A percentile compares a stretch with the other conserved stretches of the same genome.
phyloP scores from a whole-genome alignment of 805 yeast genomes.

The Suhomyces sp. region DNA sequence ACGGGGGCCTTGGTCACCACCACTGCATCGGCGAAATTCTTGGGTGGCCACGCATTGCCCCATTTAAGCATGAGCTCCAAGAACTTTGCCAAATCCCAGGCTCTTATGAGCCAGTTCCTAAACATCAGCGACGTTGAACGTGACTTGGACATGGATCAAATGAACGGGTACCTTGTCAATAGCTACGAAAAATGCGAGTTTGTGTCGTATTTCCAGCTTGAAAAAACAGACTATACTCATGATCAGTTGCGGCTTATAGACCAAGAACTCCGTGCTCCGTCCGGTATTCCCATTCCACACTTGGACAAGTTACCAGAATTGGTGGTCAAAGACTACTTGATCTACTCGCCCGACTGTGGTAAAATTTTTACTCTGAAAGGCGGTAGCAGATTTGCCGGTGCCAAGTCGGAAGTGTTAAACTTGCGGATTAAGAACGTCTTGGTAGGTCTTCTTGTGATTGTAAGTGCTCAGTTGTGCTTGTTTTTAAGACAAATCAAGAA shows the following conservation, averaged over 20 bases:
- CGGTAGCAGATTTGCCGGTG: constrained; percentile 42
- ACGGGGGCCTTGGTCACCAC: constrained; percentile 60
- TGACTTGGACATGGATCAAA: constrained; percentile 37
- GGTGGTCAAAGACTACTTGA: constrained; percentile 50
- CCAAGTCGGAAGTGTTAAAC: constrained; percentile 50
- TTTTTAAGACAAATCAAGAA: constrained; percentile 67
- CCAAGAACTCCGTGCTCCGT: constrained; percentile 65
- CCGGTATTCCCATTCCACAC: constrained; percentile 69
- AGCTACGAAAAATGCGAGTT: constrained; percentile 61
- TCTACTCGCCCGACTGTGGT: constrained; percentile 92
- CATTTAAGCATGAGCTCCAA: constrained; percentile 43
- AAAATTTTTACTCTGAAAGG: constrained; percentile 36
- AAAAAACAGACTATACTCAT: constrained; percentile 52
- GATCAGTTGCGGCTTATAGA: constrained; percentile 63
- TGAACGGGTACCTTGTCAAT: constrained; percentile 33
- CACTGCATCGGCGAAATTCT: constrained; percentile 62
- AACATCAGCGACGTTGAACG: constrained; percentile 40
- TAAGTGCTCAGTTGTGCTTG: constrained; percentile 50
- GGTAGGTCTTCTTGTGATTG: constrained; percentile 43
- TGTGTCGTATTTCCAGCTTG: constrained; percentile 63
- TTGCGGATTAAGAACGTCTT: constrained; percentile 41
- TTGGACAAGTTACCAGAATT: constrained; percentile 49
- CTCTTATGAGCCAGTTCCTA: constrained; percentile 41
- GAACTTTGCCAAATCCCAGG: constrained; percentile 45
- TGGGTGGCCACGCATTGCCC: constrained; percentile 60